Evolutionary conservation across 2,329 filamentous ascomycete species (phyloP).

Genomic region (Xylaria sp.): DNA sequence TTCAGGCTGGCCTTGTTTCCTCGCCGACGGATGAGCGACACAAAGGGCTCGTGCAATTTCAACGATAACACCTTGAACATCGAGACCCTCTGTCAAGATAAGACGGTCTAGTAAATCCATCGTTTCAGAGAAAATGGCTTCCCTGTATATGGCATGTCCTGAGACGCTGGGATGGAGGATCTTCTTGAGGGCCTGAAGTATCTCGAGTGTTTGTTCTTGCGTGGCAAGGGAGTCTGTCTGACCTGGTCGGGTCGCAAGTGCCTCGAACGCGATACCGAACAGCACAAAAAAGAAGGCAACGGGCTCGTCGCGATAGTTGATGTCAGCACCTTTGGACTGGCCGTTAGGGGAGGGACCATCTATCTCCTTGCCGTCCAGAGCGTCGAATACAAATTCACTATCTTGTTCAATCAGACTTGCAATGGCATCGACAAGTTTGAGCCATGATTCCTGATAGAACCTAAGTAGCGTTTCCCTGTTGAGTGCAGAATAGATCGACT

Average conservation of each 20-base stretch:
- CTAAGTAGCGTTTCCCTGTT: slow-evolving; percentile 92
- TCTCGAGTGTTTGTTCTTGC: slow-evolving; percentile 84
- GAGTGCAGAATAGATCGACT: slow-evolving; percentile 92
- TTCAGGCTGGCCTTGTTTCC: slow-evolving; percentile 70
- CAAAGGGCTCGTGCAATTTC: slow-evolving; percentile 92
- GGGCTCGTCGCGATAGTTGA: slow-evolving; percentile 97
- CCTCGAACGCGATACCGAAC: slow-evolving; percentile 96
- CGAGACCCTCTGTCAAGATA: slow-evolving; percentile 87
- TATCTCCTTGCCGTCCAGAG: slow-evolving; percentile 83
- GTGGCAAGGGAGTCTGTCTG: slow-evolving; percentile 73
- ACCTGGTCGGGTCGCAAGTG: slow-evolving; percentile 82
- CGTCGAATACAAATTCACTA: slow-evolving; percentile 97
- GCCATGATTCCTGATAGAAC: slow-evolving; percentile 98
- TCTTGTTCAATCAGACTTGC: slow-evolving; percentile 97
- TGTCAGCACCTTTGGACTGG: slow-evolving; percentile 74
- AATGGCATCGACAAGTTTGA: slow-evolving; percentile 96
- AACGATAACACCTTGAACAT: slow-evolving; percentile 91
- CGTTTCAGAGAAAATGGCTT: slow-evolving; percentile 94
- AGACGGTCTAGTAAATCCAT: slow-evolving; percentile 95
- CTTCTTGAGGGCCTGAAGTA: slow-evolving; percentile 90
- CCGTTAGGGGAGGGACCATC: slow-evolving; percentile 59
- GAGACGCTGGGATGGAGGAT: slow-evolving; percentile 94
- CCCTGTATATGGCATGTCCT: slow-evolving; percentile 94
- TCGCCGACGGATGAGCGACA: slow-evolving; percentile 88
- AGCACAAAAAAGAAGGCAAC: slow-evolving; percentile 99